These are phyloP conservation scores for Eimeria tenella DNA, from an alignment of 169 alveolate genomes.

Conservation along the genomic window DNA sequence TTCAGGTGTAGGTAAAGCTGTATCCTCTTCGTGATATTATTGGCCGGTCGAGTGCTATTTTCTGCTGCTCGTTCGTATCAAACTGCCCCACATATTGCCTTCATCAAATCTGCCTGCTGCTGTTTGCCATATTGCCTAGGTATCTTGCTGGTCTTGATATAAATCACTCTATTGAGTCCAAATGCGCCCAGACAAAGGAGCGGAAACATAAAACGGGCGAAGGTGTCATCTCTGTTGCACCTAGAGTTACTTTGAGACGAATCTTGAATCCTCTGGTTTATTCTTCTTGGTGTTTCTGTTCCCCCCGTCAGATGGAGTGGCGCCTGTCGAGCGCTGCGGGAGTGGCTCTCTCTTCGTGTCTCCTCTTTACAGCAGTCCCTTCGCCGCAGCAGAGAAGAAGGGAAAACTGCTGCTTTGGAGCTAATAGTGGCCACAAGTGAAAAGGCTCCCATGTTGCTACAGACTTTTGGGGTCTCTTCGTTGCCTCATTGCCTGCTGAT, in stretches of 20 bases:
- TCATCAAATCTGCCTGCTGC: no score
- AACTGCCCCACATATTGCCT: no score
- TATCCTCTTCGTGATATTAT: background rate
- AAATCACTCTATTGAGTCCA: no score
- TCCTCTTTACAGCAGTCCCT: background rate
- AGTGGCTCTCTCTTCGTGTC: constrained; percentile 38
- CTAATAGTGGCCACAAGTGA: constrained; percentile 1
- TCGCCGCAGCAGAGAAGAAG: background rate
- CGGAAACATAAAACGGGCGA: no score
- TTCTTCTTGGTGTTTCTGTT: constrained; percentile 1
- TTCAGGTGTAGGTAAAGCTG: background rate
- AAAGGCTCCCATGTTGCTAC: constrained; percentile 11
- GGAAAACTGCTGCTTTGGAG: background rate
- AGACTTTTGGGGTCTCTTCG: constrained; percentile 25
- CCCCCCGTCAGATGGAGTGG: constrained; percentile 33
- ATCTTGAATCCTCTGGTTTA: background rate
- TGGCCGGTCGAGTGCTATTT: background rate
- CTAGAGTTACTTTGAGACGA: no score
- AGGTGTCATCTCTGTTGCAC: no score
- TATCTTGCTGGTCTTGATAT: no score
- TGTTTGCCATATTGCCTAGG: no score
- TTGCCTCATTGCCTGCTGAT: constrained; percentile 49
- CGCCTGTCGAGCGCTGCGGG: constrained; percentile 40
- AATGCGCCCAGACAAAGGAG: no score
- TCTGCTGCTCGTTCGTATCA: background rate